Evolutionary conservation across 2,329 filamentous ascomycete genomes (phyloP).

Genomic region (Arthroderma uncinatum): DNA sequence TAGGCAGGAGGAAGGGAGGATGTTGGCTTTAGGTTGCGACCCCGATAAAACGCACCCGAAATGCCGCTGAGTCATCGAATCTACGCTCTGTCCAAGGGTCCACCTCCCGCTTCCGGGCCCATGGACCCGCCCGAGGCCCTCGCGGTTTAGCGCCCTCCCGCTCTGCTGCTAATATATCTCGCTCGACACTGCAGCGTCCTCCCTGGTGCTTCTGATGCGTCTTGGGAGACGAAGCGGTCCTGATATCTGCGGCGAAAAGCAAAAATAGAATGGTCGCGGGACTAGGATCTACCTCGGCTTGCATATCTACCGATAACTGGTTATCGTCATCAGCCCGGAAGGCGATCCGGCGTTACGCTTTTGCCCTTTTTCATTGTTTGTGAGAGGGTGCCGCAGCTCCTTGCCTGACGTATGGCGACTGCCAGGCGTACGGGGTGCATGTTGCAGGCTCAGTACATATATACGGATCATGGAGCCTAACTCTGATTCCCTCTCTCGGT

Average conservation of each 20-base stretch:
- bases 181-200: too few species aligned
- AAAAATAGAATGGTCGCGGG: background rate
- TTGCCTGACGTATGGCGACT: background rate
- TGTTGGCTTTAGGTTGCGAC: background rate
- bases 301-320: background rate
- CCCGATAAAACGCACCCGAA: background rate
- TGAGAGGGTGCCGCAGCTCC: background rate
- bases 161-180: background rate
- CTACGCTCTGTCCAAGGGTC: background rate
- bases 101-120: background rate
- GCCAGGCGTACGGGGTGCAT: background rate
- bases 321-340: background rate
- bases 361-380: conserved; percentile 3
- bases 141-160: background rate
- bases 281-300: background rate
- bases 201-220: too few species aligned
- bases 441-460: background rate
- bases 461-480: background rate
- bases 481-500: background rate
- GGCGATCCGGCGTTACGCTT: background rate
- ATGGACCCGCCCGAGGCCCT: background rate
- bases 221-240: too few species aligned
- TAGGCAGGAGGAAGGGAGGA: background rate
- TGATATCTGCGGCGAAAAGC: background rate
- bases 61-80: background rate